Evolutionary conservation across 2,329 filamentous ascomycete species (phyloP), one percentile per base, ranked within the genome.

Genomic region (Colletotrichum cordylinicola): DNA sequence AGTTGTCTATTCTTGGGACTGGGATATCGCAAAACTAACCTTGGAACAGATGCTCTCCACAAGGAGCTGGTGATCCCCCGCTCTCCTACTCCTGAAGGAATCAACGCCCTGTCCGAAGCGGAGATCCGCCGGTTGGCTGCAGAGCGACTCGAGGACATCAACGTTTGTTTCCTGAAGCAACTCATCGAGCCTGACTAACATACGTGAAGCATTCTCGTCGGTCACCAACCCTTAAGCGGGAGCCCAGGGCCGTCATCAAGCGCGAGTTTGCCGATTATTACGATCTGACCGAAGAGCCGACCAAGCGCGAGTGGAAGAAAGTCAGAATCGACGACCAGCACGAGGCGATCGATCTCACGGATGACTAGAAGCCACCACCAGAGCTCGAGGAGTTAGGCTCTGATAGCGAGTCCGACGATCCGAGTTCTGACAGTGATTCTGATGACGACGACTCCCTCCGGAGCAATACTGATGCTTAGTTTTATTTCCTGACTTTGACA

Each of bases 61-160:
- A 61, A 67, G 15, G 77, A 80, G 48, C 61, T 77, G 16, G 48
- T 81, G 27, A 75, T 81, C 21, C 70, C 76, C 15, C 76, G 74
- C 8, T 70, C 78, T 4, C 79, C 78, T 18, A 60, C 33, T 6
- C 78, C 77, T 12, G 69, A 76, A n/a, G 70, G 61, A 33, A 76
- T 76, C 24, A 56, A 71, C 12, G 67, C 52, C 12, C 43, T 77
- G 6, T 77, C 74, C 12, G 70, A 70, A 21, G 67, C 62, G 10
- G 74, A 77, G 48, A 77, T 77, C 24, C 70, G 76, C 29, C 66
- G 76, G 27, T 24, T 77, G 24, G 76, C 76, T 9, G 58, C 37
- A 16, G 70, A 77, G 43, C 76, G 74, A 15, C 74, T 77, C 18
- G 52, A 72, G 13, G 61, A 69, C 15, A 56, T 77, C 6, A 67